A percentile compares a stretch with the other conserved stretches of the same genome.
Conservation (phyloP, 768 basidiomycete species). For the Naganishia antarctica region DNA sequence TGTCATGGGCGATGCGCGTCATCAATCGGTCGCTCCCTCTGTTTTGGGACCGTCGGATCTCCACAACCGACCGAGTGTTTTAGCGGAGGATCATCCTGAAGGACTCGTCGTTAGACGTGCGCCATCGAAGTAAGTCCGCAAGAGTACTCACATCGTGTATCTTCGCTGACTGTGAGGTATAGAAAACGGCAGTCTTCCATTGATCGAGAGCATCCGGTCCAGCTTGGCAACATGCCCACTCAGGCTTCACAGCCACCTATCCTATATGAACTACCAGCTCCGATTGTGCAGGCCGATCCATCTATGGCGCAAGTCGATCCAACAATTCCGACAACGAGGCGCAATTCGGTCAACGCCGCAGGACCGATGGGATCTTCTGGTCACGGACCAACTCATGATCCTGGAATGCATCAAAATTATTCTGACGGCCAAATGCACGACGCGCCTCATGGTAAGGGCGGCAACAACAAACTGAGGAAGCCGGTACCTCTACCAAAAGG, state of each 20-base stretch:
- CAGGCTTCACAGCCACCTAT: constrained; percentile 3
- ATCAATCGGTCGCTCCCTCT: background rate
- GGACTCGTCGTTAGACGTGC: background rate
- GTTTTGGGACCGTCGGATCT: constrained; percentile 4
- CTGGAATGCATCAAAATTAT: background rate
- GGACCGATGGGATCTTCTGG: background rate
- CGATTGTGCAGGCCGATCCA: background rate
- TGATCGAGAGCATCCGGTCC: constrained; percentile 6
- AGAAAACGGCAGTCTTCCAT: background rate
- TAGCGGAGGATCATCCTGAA: constrained; percentile 9
- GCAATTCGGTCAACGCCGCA: background rate
- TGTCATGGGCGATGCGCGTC: background rate
- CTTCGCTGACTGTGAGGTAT: background rate
- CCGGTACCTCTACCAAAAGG: background rate
- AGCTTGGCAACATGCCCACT: constrained; percentile 4
- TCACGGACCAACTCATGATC: background rate
- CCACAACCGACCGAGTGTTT: background rate
- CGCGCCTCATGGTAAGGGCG: background rate
- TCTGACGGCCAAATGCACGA: background rate
- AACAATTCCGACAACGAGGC: background rate
- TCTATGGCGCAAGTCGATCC: background rate
- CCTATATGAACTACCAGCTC: background rate
- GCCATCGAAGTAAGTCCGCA: constrained; percentile 11
- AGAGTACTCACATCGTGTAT: background rate
- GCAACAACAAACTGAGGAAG: constrained; percentile 4